A percentile compares a stretch with the other conserved stretches of the same genome.
Conservation (phyloP, 2,329 filamentous ascomycete species). For the Fusarium scirpi region DNA sequence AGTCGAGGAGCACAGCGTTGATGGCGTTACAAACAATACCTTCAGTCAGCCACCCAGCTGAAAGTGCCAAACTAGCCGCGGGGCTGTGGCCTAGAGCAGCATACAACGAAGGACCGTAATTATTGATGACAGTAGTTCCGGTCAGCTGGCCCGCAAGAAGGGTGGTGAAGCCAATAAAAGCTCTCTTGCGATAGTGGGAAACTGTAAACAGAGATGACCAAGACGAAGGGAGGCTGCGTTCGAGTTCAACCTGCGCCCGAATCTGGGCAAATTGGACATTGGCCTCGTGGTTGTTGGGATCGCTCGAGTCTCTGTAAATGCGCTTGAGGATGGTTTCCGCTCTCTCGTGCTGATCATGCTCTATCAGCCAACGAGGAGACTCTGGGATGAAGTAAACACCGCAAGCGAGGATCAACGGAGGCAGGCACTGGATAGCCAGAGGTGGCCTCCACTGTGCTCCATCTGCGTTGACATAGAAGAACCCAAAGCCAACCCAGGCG, state of each 20-base stretch:
- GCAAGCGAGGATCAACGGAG: neutral
- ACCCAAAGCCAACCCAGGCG: neutral
- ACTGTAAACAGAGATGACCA: neutral
- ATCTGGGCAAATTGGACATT: neutral
- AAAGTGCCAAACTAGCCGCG: neutral
- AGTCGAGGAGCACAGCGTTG: neutral
- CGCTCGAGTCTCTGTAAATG: neutral
- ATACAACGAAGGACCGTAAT: neutral
- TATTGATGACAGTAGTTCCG: neutral
- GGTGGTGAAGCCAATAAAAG: neutral
- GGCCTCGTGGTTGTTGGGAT: neutral
- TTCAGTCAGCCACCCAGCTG: neutral
- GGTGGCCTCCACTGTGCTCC: neutral
- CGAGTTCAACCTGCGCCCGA: neutral
- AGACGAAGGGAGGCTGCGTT: neutral
- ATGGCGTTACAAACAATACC: constrained; percentile 1
- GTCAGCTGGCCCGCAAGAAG: neutral
- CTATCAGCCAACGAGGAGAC: neutral
- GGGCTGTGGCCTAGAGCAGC: neutral
- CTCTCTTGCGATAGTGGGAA: neutral
- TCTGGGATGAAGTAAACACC: neutral
- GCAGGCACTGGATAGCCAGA: neutral
- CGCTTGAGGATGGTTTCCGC: neutral
- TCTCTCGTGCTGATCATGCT: neutral
- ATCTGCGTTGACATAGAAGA: neutral